A percentile compares a stretch with the other conserved stretches of the same genome.
phyloP scores from a whole-genome alignment of 306 rosid species.

The Cucumis melo region DNA sequence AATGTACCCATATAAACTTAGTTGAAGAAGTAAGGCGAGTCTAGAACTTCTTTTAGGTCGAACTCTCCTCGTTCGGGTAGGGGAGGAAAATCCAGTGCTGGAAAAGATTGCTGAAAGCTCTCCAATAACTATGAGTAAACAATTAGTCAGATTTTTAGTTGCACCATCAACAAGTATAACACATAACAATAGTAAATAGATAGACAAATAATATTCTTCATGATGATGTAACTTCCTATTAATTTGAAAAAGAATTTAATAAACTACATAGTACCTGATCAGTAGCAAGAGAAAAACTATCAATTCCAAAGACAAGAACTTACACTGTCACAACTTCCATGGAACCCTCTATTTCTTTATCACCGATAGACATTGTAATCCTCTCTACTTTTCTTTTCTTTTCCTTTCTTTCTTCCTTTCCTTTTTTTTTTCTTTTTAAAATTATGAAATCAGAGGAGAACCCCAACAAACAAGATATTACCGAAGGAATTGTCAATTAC shows the following conservation, averaged over 20 bases:
- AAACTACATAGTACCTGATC: not conserved
- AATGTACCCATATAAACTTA: slow-evolving; percentile 16
- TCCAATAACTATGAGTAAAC: slow-evolving; percentile 48
- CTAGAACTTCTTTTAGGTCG: slow-evolving; percentile 51
- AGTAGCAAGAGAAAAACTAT: not conserved
- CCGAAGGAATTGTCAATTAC: too few species aligned
- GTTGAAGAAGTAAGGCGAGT: slow-evolving; percentile 89
- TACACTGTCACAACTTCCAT: too few species aligned
- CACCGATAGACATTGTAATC: too few species aligned
- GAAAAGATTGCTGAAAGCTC: slow-evolving; percentile 63
- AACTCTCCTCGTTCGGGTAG: slow-evolving; percentile 87
- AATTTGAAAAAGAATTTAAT: not conserved
- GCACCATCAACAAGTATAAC: not conserved
- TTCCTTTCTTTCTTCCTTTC: too few species aligned
- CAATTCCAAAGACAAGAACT: not conserved
- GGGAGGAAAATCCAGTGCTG: slow-evolving; percentile 48
- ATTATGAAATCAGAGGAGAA: too few species aligned
- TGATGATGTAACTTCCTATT: not conserved
- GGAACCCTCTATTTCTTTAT: too few species aligned
- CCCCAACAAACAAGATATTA: too few species aligned
- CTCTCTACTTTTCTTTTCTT: not conserved
- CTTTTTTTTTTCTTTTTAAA: too few species aligned
- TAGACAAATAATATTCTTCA: not conserved
- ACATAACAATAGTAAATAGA: not conserved
- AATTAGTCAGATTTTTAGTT: slow-evolving; percentile 3